Evolutionary conservation across 306 rosid species (phyloP), one percentile per base, ranked within the genome.

Genomic region (Dryas drummondii): DNA sequence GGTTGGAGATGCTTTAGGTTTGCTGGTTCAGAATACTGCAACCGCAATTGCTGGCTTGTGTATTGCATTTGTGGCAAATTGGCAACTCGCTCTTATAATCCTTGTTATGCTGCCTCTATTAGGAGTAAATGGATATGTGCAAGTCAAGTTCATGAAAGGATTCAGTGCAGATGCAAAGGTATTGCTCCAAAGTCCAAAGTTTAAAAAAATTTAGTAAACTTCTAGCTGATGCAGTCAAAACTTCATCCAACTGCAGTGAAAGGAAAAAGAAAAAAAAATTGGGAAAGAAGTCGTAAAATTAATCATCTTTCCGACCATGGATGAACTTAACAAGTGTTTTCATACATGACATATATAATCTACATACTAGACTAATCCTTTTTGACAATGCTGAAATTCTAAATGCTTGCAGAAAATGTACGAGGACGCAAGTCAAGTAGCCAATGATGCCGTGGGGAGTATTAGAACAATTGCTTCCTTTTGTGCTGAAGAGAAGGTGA

Each of bases 341-440:
- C 37, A 15, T 14, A 10, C 9, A 3, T 61, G 15, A 37, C 12
- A 0, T 62, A 14, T 11, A 41, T 40, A 61, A 40, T 15, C 0
- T 7, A 2, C 6, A 16, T 40, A 69, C 10, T 6, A 49, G 19
- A 61, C 0, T 12, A 16, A 14, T 45, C 44, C 16, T 11, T 59
- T 27, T 40, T 7, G 58, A 52, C 37, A 47, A 50, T 48, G 16
- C 48, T 81, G 73, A 42, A 22, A 16, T 64, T 73, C 4, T 63
- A 8, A 77, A 51, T 79, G 49, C 60, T 74, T 8, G 52, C 70
- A 90, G 98, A 83, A 78, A 83, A 87, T 88, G 84, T 88, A 90
- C 26, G 98, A 90, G 82, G 96, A 86, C 68, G 96, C 98, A n/a
- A 93, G 96, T 74, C 88, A 93, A 72, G 82, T 88, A 14, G 96